Evolutionary conservation across 768 basidiomycete species (phyloP).

Genomic region (Mycena belliarum): DNA sequence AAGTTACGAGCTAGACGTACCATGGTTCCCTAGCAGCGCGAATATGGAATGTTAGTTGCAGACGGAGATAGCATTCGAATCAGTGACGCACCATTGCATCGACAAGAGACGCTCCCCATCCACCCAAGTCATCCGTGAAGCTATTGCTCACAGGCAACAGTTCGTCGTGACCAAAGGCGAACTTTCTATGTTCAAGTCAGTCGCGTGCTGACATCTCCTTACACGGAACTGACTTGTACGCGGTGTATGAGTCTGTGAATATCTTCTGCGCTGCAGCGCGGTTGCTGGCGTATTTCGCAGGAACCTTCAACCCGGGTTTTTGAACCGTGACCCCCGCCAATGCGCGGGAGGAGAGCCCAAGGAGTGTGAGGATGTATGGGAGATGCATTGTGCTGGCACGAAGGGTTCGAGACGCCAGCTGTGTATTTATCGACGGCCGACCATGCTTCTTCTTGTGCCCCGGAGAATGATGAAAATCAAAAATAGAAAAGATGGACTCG

Average conservation of each 20-base stretch:
- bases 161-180: constrained; percentile 54
- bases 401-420: not conserved
- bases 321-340: constrained; percentile 35
- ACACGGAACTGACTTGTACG: constrained; percentile 41
- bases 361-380: not conserved
- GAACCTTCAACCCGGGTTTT: constrained; percentile 36
- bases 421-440: not conserved
- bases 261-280: constrained; percentile 40
- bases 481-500: not conserved
- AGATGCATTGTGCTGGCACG: constrained; percentile 7
- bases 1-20: constrained; percentile 30
- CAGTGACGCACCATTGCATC: constrained; percentile 10
- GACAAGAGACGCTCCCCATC: constrained; percentile 12
- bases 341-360: constrained; percentile 1
- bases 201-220: not conserved
- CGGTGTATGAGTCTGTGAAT: constrained; percentile 43
- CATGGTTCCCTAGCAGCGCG: constrained; percentile 40
- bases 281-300: constrained; percentile 31
- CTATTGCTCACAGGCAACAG: constrained; percentile 17
- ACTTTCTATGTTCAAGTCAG: constrained; percentile 30
- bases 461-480: not conserved
- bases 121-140: not conserved
- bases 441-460: not conserved
- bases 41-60: constrained; percentile 28
- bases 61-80: not conserved